Evolutionary conservation across 805 yeast genomes (phyloP).

Genomic region (Cyberlindnera samutprakarnensis): DNA sequence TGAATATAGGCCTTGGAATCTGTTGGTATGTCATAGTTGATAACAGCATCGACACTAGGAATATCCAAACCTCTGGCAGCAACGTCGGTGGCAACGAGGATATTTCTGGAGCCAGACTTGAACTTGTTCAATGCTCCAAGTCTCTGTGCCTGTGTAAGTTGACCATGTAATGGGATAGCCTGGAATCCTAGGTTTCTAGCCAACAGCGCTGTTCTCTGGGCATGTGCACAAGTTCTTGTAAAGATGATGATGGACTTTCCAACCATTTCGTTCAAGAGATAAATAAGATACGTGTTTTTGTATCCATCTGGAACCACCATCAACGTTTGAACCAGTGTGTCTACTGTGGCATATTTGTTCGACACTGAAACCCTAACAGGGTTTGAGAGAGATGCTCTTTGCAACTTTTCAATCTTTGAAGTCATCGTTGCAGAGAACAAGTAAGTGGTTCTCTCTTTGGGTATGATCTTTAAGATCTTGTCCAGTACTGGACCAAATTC

Average conservation of each 20-base stretch:
- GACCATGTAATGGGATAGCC: slow-evolving; percentile 93
- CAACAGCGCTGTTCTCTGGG: slow-evolving; percentile 81
- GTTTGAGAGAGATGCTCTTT: slow-evolving; percentile 80
- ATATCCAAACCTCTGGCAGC: slow-evolving; percentile 97
- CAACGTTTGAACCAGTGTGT: slow-evolving; percentile 81
- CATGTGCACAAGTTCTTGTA: slow-evolving; percentile 92
- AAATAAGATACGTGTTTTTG: slow-evolving; percentile 81
- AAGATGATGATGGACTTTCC: slow-evolving; percentile 89
- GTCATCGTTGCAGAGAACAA: slow-evolving; percentile 97
- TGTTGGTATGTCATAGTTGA: slow-evolving; percentile 90
- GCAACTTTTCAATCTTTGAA: slow-evolving; percentile 87
- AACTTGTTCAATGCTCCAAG: slow-evolving; percentile 76
- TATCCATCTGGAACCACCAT: slow-evolving; percentile 90
- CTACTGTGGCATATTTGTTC: slow-evolving; percentile 85
- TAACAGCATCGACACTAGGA: slow-evolving; percentile 82
- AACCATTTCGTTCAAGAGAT: slow-evolving; percentile 68
- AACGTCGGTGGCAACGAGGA: slow-evolving; percentile 80
- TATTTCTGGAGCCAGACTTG: slow-evolving; percentile 61
- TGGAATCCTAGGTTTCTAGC: slow-evolving; percentile 77
- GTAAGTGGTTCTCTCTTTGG: slow-evolving; percentile 76
- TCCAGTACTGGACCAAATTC: slow-evolving; percentile 95
- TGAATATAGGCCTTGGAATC: slow-evolving; percentile 96
- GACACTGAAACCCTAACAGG: slow-evolving; percentile 92
- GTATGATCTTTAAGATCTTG: slow-evolving; percentile 75
- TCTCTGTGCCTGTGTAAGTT: slow-evolving; percentile 76